Base-by-base conservation (phyloP, 202 grass and related monocot species). In the Hordeum pubiflorum region DNA sequence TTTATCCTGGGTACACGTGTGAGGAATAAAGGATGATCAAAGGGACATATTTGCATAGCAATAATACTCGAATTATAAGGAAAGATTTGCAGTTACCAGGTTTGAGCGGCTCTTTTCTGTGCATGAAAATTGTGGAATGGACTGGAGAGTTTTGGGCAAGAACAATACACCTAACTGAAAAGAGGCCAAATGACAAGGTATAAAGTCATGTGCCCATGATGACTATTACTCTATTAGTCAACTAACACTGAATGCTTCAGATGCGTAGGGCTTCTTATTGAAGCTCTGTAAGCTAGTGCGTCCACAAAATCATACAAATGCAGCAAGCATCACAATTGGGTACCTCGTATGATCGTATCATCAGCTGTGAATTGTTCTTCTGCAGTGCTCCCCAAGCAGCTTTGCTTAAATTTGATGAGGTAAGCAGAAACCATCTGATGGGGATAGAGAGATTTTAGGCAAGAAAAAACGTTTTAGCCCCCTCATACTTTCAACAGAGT, bases 271-370 rank as follows among this genome's bases (percentile, higher is more conserved):
- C 20, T 66, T 43, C 58, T 37, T 2, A 12, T 63, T 32, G 27
- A 10, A 34, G 40, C 31, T 52, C 7, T 75, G 40, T 58, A 83
- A 75, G 60, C 31, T 37, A 54, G 41, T 13, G 63, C 31, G 20
- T 2, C 64, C n/a, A 77, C 58, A 48, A 69, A 73, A 14, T 34
- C 10, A 57, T 55, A 32, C 10, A 64, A 59, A 73, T 31, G 18
- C 33, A 52, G 48, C 10, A 61, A 63, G 20, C 29, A 80, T 76
- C 46, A 61, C 10, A 44, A 80, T 58, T 21, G 4, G 79, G 73
- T 83, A 94, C 95, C 92, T 98, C 95, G 59, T 98, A 98, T 18
- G 92, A 98, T 23, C 95, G 92, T 86, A 98, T 91, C 95, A 98
- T 98, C 33, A 98, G 85, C 77, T 98, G 90, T 7, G 95, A 76